phyloP scores from a whole-genome alignment of 331 rosid species.

The Phaseolus coccineus region DNA sequence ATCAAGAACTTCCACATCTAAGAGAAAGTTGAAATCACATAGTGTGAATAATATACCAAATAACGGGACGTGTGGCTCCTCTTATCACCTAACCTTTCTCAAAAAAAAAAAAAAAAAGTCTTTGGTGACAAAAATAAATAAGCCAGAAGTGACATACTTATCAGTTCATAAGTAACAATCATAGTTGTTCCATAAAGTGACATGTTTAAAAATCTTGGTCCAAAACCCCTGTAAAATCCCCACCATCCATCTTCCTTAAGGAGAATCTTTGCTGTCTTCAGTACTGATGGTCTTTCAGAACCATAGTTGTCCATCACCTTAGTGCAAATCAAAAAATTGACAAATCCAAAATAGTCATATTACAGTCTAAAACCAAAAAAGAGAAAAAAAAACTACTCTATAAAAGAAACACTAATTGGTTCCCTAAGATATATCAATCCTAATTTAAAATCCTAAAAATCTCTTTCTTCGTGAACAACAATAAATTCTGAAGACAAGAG shows the following conservation, averaged over 20 bases:
- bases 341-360: constrained; percentile 34
- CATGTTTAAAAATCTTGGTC: constrained; percentile 87
- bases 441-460: constrained; percentile 15
- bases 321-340: not conserved
- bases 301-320: constrained; percentile 84
- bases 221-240: constrained; percentile 93
- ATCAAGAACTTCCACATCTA: not conserved
- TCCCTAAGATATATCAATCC: constrained; percentile 1
- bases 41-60: not conserved
- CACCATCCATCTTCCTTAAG: constrained; percentile 87
- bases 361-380: constrained; percentile 1
- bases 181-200: constrained; percentile 88
- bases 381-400: not conserved
- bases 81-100: constrained; percentile 16
- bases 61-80: not conserved
- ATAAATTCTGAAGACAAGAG: not conserved
- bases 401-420: constrained; percentile 18
- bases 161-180: constrained; percentile 90
- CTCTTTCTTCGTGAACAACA: not conserved
- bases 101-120: not conserved
- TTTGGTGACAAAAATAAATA: not conserved
- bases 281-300: constrained; percentile 79
- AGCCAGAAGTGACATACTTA: constrained; percentile 61
- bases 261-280: constrained; percentile 72
- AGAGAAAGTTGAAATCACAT: constrained; percentile 19